Evolutionary conservation across 768 basidiomycete genomes (phyloP).

Genomic region (Naganishia vaughanmartiniae): DNA sequence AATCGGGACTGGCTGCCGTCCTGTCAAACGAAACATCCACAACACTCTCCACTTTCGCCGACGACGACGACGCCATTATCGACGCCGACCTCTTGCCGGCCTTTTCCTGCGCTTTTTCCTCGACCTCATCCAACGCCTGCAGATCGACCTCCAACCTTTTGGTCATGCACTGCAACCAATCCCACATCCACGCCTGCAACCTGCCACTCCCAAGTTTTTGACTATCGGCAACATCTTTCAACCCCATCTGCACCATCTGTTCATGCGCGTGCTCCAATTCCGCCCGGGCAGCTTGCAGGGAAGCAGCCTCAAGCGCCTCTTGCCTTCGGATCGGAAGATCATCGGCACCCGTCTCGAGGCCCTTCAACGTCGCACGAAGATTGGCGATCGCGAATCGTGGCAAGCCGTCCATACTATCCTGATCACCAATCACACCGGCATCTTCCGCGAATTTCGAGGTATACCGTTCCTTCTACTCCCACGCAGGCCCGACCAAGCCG

Average conservation of each 20-base stretch:
- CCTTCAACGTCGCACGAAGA: slow-evolving; percentile 55
- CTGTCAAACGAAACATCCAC: slow-evolving; percentile 22
- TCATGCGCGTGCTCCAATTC: slow-evolving; percentile 44
- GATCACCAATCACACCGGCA: neutral
- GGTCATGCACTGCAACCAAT: slow-evolving; percentile 36
- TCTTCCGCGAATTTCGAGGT: slow-evolving; percentile 15
- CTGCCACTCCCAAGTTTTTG: slow-evolving; percentile 35
- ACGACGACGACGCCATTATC: neutral
- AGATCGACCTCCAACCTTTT: slow-evolving; percentile 36
- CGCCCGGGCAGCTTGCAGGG: slow-evolving; percentile 43
- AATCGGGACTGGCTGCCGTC: slow-evolving; percentile 41
- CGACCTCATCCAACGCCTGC: slow-evolving; percentile 28
- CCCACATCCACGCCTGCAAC: slow-evolving; percentile 50
- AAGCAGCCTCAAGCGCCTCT: slow-evolving; percentile 42
- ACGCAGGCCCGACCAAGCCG: neutral
- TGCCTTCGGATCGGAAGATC: slow-evolving; percentile 43
- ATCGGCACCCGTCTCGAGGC: slow-evolving; percentile 59
- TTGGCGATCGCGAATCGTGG: slow-evolving; percentile 46
- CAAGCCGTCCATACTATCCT: neutral
- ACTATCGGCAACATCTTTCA: slow-evolving; percentile 31
- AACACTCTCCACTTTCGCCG: slow-evolving; percentile 26
- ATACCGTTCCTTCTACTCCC: slow-evolving; percentile 26
- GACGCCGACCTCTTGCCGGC: slow-evolving; percentile 31
- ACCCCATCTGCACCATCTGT: slow-evolving; percentile 20
- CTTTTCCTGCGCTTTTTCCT: slow-evolving; percentile 16